Evolutionary conservation across 2,329 filamentous ascomycete genomes (phyloP).

Genomic region (Talaromyces islandicus): DNA sequence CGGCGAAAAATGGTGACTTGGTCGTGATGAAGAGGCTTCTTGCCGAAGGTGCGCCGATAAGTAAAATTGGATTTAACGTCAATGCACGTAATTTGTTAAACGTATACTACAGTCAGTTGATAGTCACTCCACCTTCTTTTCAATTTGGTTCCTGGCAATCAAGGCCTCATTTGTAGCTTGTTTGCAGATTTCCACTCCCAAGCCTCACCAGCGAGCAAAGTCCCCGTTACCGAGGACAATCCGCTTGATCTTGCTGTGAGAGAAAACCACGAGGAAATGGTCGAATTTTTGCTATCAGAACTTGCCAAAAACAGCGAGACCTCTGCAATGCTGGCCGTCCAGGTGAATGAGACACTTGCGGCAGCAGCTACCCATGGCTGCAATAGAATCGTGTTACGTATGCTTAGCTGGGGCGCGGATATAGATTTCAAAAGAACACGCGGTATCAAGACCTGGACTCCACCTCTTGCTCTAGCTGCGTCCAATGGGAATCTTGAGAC

Average conservation of each 20-base stretch:
- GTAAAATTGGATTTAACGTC: neutral
- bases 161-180: neutral
- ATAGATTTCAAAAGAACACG: neutral
- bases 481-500: neutral
- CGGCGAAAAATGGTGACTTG: neutral
- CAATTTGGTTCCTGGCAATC: neutral
- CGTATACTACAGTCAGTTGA: neutral
- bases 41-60: neutral
- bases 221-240: neutral
- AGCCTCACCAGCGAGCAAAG: neutral
- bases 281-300: neutral
- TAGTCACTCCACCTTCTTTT: neutral
- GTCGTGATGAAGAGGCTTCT: neutral
- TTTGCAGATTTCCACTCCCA: neutral
- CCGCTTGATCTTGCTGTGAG: neutral
- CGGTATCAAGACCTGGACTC: neutral
- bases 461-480: neutral
- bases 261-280: neutral
- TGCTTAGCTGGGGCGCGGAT: neutral
- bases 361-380: neutral
- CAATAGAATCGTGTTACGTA: neutral
- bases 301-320: neutral
- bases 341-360: neutral
- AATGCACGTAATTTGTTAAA: neutral
- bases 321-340: neutral